Evolutionary conservation across 176 grass and related monocot genomes (phyloP), one percentile per base, ranked within the genome.

Genomic region (Zea luxurians): DNA sequence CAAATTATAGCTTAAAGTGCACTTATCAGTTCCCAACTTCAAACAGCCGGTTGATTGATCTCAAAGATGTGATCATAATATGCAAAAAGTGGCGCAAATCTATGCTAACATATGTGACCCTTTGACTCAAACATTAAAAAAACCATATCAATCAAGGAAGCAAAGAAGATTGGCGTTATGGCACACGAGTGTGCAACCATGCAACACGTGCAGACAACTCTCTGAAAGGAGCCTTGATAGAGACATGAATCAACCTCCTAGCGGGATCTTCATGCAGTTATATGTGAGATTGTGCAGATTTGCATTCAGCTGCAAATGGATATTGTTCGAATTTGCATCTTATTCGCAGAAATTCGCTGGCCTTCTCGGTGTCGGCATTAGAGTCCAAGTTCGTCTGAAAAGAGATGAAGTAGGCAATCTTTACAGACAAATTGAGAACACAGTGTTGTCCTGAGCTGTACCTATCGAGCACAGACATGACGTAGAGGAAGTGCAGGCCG

Each of bases 391-490:
- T 80, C 62, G 16, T 40, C 53, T 15, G 40, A 65, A 72, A 58
- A 64, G 10, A 10, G 21, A 75, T 34, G 6, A 36, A 55, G 47
- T 17, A 18, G 15, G 12, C 44, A 63, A 13, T 16, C 20, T 27
- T 13, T 43, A 58, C 2, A 61, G 21, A 74, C 10, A 5, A 70
- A 48, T 79, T 79, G 15, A 44, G 20, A 61, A 52, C 43, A 13
- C 3, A 63, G 13, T 18, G 52, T 40, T 42, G 75, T 15, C 8
- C 43, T 60, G 70, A 49, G 43, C 6, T 62, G 74, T 89, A 98
- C 96, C 96, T 92, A 70, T 98, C 92, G 66, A 94, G 81, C 52
- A 98, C 96, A 15, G 96, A 98, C 89, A 98, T 88, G 77, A 98
- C 86, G 77, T 94, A 98, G 41, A 98, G 66, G 81, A 98, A 98